Conservation (phyloP, 148 eudicot species). For the Pouteria glomerata region DNA sequence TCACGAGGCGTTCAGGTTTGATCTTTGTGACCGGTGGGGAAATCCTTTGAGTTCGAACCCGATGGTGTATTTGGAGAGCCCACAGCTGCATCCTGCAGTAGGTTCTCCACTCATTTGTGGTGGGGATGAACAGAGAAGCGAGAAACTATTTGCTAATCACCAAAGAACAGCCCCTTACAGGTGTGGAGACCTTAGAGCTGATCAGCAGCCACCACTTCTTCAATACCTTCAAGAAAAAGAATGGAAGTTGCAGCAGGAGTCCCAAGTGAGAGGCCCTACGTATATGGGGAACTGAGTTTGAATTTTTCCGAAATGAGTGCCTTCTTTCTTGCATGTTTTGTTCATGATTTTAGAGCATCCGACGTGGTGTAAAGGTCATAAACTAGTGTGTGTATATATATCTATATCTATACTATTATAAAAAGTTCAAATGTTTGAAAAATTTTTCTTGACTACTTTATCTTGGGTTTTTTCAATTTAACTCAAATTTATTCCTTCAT, state of each 20-base stretch:
- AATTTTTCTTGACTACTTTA: too few relatives aligned
- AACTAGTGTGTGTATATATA: too few relatives aligned
- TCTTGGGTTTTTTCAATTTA: too few relatives aligned
- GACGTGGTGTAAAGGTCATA: too few relatives aligned
- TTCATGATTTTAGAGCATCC: too few relatives aligned
- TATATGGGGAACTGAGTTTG: constrained; percentile 48
- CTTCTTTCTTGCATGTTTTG: too few relatives aligned
- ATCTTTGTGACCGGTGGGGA: constrained; percentile 51
- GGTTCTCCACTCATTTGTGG: constrained; percentile 43
- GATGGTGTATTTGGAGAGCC: constrained; percentile 35
- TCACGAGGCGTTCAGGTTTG: constrained; percentile 34
- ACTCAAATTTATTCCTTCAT: too few relatives aligned
- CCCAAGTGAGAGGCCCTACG: constrained; percentile 51
- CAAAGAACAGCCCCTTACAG: constrained; percentile 39
- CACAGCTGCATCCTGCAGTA: constrained; percentile 30
- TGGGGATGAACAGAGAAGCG: constrained; percentile 42
- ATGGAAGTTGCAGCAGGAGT: constrained; percentile 56
- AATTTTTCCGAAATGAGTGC: too few relatives aligned
- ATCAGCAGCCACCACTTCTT: constrained; percentile 56
- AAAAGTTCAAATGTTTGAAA: too few relatives aligned
- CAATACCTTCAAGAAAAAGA: constrained; percentile 73
- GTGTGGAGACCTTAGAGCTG: constrained; percentile 30
- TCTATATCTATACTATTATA: too few relatives aligned
- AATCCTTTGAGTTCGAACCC: constrained; percentile 35
- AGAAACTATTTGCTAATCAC: constrained; percentile 31